Percentiles rank a stretch among this genome's conserved stretches.
These are phyloP conservation scores for Fusarium sarcochroum DNA, from an alignment of 2,329 filamentous ascomycete species.

Conservation along the genomic window DNA sequence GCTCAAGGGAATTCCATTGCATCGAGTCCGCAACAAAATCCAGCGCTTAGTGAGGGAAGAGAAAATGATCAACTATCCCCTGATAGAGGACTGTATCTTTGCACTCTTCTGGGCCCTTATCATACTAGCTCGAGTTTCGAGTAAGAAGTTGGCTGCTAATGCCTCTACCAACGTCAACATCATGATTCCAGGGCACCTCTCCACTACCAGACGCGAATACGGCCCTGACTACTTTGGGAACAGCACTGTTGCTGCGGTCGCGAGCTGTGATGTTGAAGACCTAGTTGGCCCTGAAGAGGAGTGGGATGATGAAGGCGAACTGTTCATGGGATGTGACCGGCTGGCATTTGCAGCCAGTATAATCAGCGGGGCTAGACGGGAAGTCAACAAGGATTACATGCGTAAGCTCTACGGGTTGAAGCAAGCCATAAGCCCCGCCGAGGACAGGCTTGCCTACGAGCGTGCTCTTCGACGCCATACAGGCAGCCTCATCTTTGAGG, in stretches of 20 bases:
- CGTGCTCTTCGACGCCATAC: slow-evolving; percentile 26
- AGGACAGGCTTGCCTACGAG: slow-evolving; percentile 23
- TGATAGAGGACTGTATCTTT: slow-evolving; percentile 35
- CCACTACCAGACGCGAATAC: background rate
- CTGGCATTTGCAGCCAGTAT: slow-evolving; percentile 9
- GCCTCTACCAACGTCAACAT: slow-evolving; percentile 17
- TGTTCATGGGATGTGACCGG: background rate
- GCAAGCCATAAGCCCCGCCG: slow-evolving; percentile 2
- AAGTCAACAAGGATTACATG: slow-evolving; percentile 18
- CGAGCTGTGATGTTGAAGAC: slow-evolving; percentile 2
- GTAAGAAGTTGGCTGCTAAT: background rate
- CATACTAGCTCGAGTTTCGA: slow-evolving; percentile 22
- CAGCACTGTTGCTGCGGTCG: slow-evolving; percentile 29
- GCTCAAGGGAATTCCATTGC: background rate
- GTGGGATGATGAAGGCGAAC: background rate
- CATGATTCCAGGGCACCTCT: slow-evolving; percentile 15
- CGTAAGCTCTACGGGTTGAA: slow-evolving; percentile 36
- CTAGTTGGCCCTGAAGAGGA: slow-evolving; percentile 9
- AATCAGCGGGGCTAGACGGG: slow-evolving; percentile 11
- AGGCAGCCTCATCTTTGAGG: slow-evolving; percentile 35
- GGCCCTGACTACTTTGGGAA: slow-evolving; percentile 34
- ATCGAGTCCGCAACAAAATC: background rate
- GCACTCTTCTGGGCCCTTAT: slow-evolving; percentile 39
- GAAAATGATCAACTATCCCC: background rate
- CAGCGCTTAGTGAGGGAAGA: background rate